Base-by-base conservation (phyloP, 2,329 filamentous ascomycete species). In the Thermoascus crustaceus region DNA sequence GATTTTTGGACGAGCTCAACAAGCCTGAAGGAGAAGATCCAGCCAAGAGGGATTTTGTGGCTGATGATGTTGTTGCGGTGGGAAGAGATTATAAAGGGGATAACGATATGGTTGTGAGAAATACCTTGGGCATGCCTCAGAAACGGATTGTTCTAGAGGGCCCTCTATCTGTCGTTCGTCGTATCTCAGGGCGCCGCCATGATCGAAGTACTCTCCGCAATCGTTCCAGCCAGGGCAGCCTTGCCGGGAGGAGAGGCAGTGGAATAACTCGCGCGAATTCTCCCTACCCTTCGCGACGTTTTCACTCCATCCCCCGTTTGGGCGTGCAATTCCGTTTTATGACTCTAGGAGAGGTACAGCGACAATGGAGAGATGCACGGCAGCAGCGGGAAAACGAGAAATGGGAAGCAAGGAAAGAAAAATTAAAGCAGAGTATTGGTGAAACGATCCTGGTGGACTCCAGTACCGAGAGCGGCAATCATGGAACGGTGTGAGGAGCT, bases 1-100 rank as follows among this genome's bases (percentile, higher is more conserved):
- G 69, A n/a, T 78, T 79, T 54, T 80, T 75, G 75, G 73, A 78
- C 24, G 72, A 72, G 24, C 56, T 74, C 17, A 58, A 64, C 10
- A 60, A 61, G 31, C 56, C 60, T 7, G 64, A 67, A 24, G 60
- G 51, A 16, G 59, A 65, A 6, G 54, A 54, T 4, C 55, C n/a
- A n/a, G n/a, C n/a, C n/a, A n/a, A n/a, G n/a, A n/a, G n/a, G n/a
- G n/a, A n/a, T n/a, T n/a, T n/a, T n/a, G n/a, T n/a, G n/a, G n/a
- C n/a, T n/a, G n/a, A n/a, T n/a, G n/a, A n/a, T n/a, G n/a, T n/a
- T n/a, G n/a, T n/a, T n/a, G 58, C 11, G 52, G 57, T 39, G 41
- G 11, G 7, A 19, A 27, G 30, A 17, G 23, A 40, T 21, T 50
- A 57, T 6, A 47, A 50, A 19, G 37, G 45, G n/a, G 41, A 49